Base-by-base conservation (phyloP, 2,329 filamentous ascomycete species). In the Fusarium sp. region DNA sequence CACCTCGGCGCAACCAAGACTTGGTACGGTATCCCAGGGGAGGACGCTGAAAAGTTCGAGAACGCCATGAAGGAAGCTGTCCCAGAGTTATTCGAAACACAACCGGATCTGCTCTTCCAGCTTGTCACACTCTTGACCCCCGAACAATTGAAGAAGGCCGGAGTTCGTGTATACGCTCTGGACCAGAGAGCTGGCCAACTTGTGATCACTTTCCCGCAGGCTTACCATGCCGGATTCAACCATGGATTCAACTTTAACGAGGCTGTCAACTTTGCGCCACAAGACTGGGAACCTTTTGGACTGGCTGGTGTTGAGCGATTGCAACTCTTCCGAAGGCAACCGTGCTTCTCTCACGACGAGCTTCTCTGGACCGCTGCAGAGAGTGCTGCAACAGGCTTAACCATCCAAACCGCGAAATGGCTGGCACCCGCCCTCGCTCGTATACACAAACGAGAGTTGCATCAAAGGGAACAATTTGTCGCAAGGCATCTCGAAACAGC, bases 201-300 rank as follows among this genome's bases (percentile, higher is more conserved):
- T 74, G 95, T 99, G 72, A 92, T 99, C 73, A 99, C 96, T 0
- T 99, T 98, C 78, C 96, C 96, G 1, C 94, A 98, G 81, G 96
- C 96, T 1, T 99, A 98, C 78, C 96, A 99, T 81, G 96, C 96
- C 11, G 96, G 96, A 0, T 99, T 99, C 84, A 99, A 99, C 78
- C 96, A 99, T 78, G 96, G 93, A 0, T 99, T 99, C 86, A 99
- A 99, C 80, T 97, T 98, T 83, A 99, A 99, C 77, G 96, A 99
- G 82, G 96, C 96, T 10, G 96, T 99, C 76, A 99, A 99, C 80
- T 99, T 99, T 83, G 96, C 96, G 0, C 96, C 96, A 1, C 88
- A 87, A 34, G 96, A 99, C 78, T 99, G 96, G 96, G 96, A 99
- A 79, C 94, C 95, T 0, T 97, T 91, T 79, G 96, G 96, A 5